Conservation (phyloP, 2,329 filamentous ascomycete genomes). For the Colletotrichum zoysiae region DNA sequence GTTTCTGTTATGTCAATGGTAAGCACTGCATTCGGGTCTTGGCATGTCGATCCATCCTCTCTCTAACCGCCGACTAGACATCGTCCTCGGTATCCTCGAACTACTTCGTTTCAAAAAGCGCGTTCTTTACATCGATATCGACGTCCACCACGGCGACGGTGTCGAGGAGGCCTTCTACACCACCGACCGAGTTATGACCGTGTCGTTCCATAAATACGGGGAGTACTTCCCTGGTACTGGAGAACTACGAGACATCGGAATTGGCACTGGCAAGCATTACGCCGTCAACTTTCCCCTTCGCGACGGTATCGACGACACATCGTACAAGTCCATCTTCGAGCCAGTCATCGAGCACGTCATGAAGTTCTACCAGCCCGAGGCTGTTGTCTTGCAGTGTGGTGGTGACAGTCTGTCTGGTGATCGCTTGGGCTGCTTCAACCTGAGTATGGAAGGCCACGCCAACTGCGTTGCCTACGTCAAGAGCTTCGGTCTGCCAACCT, state of each 20-base stretch:
- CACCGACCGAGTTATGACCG: constrained; percentile 91
- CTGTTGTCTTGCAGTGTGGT: constrained; percentile 95
- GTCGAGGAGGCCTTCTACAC: constrained; percentile 96
- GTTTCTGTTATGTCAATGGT: constrained; percentile 99
- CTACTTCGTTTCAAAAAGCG: constrained; percentile 90
- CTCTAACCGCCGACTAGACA: constrained; percentile 70
- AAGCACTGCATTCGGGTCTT: constrained; percentile 44
- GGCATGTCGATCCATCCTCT: not conserved
- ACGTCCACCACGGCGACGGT: constrained; percentile 93
- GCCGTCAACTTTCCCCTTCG: constrained; percentile 91
- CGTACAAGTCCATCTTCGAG: constrained; percentile 92
- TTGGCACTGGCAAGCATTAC: constrained; percentile 90
- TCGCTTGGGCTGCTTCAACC: constrained; percentile 94
- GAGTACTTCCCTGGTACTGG: constrained; percentile 96
- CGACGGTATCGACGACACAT: constrained; percentile 89
- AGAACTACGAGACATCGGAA: constrained; percentile 86
- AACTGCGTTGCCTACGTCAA: constrained; percentile 95
- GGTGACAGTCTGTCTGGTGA: constrained; percentile 96
- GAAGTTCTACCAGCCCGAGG: constrained; percentile 87
- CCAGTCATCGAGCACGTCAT: constrained; percentile 90
- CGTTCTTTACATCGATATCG: constrained; percentile 97
- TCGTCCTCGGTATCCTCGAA: constrained; percentile 94
- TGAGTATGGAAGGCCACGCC: constrained; percentile 96
- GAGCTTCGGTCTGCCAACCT: constrained; percentile 82
- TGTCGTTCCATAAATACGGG: constrained; percentile 97